Evolutionary conservation across 2,329 filamentous ascomycete species (phyloP).

Genomic region (Colletotrichum spaethianum): DNA sequence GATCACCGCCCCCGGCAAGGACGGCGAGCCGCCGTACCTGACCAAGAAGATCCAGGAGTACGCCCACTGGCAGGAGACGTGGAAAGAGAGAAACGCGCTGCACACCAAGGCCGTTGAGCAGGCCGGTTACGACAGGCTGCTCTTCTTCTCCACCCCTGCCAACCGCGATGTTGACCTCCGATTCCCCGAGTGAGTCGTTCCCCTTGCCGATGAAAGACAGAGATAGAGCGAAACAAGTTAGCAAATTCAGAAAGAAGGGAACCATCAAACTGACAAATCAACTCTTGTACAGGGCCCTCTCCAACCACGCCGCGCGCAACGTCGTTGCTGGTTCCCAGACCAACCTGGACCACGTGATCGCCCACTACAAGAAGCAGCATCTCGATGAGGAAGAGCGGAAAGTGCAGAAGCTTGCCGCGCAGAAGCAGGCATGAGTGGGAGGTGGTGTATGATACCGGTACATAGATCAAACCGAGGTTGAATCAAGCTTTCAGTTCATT

Average conservation of each 20-base stretch:
- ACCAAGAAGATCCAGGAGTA: conserved; percentile 63
- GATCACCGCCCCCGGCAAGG: conserved; percentile 61
- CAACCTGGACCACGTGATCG: conserved; percentile 69
- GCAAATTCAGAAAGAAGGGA: not conserved
- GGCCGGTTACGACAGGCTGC: conserved; percentile 70
- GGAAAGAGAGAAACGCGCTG: conserved; percentile 67
- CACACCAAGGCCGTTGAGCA: conserved; percentile 68
- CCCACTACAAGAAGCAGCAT: conserved; percentile 70
- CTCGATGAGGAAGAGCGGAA: conserved; percentile 70
- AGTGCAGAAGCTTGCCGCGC: conserved; percentile 55
- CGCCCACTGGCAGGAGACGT: conserved; percentile 62
- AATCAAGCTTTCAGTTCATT: conserved; percentile 38
- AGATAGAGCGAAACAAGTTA: not conserved
- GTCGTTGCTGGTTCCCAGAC: conserved; percentile 68
- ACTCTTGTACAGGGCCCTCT: conserved; percentile 58
- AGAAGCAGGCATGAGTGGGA: conserved; percentile 33
- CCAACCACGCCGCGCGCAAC: conserved; percentile 66
- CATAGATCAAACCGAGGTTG: conserved; percentile 39
- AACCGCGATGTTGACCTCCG: conserved; percentile 66
- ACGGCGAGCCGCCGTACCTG: conserved; percentile 65
- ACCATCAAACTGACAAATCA: conserved; percentile 31
- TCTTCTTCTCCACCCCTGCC: conserved; percentile 61
- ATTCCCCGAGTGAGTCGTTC: conserved; percentile 68
- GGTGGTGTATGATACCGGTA: conserved; percentile 42
- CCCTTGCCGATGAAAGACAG: not conserved